Percentiles rank a stretch among this genome's conserved stretches.
Evolutionary conservation across 2,329 filamentous ascomycete genomes (phyloP).

Genomic region (Fusarium mexicanum): DNA sequence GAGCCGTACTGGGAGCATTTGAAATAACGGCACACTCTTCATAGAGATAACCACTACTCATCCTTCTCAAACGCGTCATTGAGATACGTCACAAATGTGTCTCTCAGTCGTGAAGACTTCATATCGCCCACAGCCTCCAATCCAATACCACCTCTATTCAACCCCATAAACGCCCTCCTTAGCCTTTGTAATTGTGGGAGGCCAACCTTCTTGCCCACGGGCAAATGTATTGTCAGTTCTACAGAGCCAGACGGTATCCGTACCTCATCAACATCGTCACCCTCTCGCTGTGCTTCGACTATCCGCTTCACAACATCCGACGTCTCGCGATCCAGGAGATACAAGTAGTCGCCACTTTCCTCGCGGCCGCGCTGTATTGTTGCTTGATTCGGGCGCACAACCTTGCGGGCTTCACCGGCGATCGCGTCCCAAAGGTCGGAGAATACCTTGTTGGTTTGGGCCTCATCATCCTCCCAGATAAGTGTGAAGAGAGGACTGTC

Average conservation of each 20-base stretch:
- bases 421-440: slow-evolving; percentile 80
- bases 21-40: not conserved
- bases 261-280: slow-evolving; percentile 68
- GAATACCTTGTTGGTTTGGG: slow-evolving; percentile 65
- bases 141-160: slow-evolving; percentile 77
- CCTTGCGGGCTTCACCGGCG: slow-evolving; percentile 69
- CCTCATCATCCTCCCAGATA: slow-evolving; percentile 76
- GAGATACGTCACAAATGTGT: slow-evolving; percentile 73
- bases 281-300: slow-evolving; percentile 74
- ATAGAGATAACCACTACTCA: slow-evolving; percentile 47
- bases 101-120: slow-evolving; percentile 64
- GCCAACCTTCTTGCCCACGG: slow-evolving; percentile 68
- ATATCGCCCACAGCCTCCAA: slow-evolving; percentile 65
- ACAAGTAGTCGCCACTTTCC: slow-evolving; percentile 77
- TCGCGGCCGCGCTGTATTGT: slow-evolving; percentile 73
- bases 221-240: slow-evolving; percentile 70
- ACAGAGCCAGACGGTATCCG: slow-evolving; percentile 52
- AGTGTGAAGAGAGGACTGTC: slow-evolving; percentile 85
- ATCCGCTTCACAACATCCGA: slow-evolving; percentile 79
- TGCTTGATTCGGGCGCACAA: slow-evolving; percentile 77
- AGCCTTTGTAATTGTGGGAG: slow-evolving; percentile 81
- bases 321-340: slow-evolving; percentile 81
- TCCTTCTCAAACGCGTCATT: slow-evolving; percentile 72
- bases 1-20: not conserved
- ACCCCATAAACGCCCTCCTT: slow-evolving; percentile 77